These are phyloP conservation scores for Flaveria trinervia DNA, from an alignment of 129 eudicot species.

Conservation along the genomic window DNA sequence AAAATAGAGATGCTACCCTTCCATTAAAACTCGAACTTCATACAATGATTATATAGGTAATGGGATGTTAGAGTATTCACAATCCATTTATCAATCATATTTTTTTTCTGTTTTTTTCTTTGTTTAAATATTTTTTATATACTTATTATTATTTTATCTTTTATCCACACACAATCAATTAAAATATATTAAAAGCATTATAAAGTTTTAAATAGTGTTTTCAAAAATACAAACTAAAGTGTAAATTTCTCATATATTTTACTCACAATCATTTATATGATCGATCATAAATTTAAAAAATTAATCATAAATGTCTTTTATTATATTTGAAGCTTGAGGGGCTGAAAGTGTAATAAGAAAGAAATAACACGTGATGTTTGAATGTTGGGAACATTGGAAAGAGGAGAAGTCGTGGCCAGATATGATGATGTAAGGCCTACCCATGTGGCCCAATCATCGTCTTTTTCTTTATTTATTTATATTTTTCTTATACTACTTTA, in stretches of 20 bases:
- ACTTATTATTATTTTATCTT: no score
- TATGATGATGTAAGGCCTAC: constrained; percentile 54
- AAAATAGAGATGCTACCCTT: no score
- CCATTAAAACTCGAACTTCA: neutral
- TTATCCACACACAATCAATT: no score
- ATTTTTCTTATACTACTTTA: neutral
- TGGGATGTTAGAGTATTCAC: neutral
- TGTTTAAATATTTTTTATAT: no score
- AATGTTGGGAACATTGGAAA: constrained; percentile 65
- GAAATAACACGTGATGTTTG: constrained; percentile 63
- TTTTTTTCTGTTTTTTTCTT: no score
- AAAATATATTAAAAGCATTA: no score
- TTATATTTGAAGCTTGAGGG: constrained; percentile 13
- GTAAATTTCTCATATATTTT: no score
- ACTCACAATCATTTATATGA: no score
- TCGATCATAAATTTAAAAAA: no score
- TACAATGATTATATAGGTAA: neutral
- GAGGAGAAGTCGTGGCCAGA: constrained; percentile 67
- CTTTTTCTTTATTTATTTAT: neutral
- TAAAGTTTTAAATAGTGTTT: no score
- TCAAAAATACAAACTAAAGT: no score
- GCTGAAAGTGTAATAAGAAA: neutral
- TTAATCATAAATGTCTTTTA: neutral
- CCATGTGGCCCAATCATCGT: constrained; percentile 58
- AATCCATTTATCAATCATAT: no score